Evolutionary conservation across 495 filamentous ascomycete species (phyloP).

Genomic region (Pyrenula aspistea): DNA sequence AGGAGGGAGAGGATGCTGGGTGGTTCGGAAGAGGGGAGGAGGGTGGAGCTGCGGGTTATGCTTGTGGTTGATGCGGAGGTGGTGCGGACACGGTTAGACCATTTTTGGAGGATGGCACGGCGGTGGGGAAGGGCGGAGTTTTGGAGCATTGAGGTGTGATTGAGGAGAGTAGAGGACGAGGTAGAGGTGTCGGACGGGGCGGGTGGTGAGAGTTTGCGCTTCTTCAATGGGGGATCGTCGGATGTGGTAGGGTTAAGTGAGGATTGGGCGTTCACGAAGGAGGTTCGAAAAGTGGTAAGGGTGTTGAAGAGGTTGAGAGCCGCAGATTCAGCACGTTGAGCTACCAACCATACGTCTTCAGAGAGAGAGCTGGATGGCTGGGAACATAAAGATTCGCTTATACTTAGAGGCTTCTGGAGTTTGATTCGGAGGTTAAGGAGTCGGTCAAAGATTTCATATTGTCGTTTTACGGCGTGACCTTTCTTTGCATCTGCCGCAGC

Average conservation of each 20-base stretch:
- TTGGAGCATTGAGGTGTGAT: constrained; percentile 46
- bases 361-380: constrained; percentile 7
- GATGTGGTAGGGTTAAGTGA: constrained; percentile 5
- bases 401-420: constrained; percentile 77
- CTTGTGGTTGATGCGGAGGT: constrained; percentile 10
- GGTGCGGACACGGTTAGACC: constrained; percentile 37
- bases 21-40: constrained; percentile 8
- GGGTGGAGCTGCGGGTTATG: constrained; percentile 8
- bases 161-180: constrained; percentile 46
- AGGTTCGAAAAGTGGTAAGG: constrained; percentile 58
- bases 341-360: constrained; percentile 22
- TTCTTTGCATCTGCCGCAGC: constrained; percentile 72
- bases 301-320: constrained; percentile 79
- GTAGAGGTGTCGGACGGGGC: constrained; percentile 31
- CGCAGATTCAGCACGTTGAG: constrained; percentile 76
- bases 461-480: constrained; percentile 70
- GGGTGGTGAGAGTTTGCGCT: constrained; percentile 38
- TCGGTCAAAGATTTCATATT: constrained; percentile 74
- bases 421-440: constrained; percentile 81
- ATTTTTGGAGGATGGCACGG: constrained; percentile 33
- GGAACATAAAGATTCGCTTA: constrained; percentile 60
- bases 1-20: constrained; percentile 63
- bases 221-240: constrained; percentile 30
- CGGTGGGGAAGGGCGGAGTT: constrained; percentile 23
- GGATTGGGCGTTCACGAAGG: constrained; percentile 38